These are phyloP conservation scores for Artemisia annua DNA, from an alignment of 129 eudicot species.

Conservation along the genomic window DNA sequence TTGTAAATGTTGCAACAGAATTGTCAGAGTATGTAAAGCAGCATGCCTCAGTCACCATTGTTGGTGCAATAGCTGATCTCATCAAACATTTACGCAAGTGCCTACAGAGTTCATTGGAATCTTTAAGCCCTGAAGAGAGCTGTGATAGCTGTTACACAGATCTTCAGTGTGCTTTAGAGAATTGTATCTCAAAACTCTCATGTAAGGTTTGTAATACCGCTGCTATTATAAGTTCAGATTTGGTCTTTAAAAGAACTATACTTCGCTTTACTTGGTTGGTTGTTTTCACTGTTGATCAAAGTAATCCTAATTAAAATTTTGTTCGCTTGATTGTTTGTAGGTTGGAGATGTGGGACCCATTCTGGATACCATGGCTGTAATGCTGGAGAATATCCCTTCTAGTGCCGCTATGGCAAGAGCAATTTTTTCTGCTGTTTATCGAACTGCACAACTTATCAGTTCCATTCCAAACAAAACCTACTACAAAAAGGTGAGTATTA, in stretches of 20 bases:
- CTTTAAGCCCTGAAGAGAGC: conserved; percentile 43
- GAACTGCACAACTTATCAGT: conserved; percentile 58
- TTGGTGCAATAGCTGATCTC: conserved; percentile 74
- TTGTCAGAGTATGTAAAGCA: conserved; percentile 56
- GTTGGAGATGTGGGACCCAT: conserved; percentile 82
- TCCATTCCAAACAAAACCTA: conserved; percentile 67
- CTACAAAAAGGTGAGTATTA: conserved; percentile 48
- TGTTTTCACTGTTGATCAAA: neutral
- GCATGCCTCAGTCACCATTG: conserved; percentile 52
- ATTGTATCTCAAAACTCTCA: conserved; percentile 62
- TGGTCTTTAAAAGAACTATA: neutral
- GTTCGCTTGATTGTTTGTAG: conserved; percentile 31
- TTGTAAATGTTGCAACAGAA: conserved; percentile 53
- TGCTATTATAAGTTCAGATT: conserved; percentile 4
- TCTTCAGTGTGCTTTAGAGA: conserved; percentile 69
- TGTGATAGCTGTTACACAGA: conserved; percentile 45
- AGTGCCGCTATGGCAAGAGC: conserved; percentile 57
- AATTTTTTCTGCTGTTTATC: conserved; percentile 56
- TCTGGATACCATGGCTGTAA: conserved; percentile 81
- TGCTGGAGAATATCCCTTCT: conserved; percentile 65
- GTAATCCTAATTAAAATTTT: too few species aligned
- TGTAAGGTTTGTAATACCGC: conserved; percentile 47
- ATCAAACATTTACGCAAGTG: conserved; percentile 68
- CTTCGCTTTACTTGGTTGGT: conserved; percentile 8
- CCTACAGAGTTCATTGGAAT: conserved; percentile 53